A percentile compares a stretch with the other conserved stretches of the same genome.
Evolutionary conservation across 1,139 yeast species (phyloP).

Genomic region (Taiozyma sp.): DNA sequence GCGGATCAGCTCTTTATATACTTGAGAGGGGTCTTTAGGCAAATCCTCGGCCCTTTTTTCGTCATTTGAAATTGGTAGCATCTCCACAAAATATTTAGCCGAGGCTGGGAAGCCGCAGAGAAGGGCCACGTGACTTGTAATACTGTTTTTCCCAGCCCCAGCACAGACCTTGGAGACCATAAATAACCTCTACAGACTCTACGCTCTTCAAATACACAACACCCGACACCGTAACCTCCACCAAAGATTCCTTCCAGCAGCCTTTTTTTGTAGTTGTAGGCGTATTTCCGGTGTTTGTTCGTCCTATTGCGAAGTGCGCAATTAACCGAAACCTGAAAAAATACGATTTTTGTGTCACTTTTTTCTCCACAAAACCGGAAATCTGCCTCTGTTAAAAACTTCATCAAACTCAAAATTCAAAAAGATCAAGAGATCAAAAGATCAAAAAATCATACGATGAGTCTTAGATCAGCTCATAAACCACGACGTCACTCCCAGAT

Average conservation of each 20-base stretch:
- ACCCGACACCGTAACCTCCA: no score
- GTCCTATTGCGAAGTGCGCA: background rate
- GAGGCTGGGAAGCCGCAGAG: background rate
- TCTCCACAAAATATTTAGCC: background rate
- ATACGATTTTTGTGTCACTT: background rate
- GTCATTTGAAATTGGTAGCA: background rate
- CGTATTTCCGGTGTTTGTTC: no score
- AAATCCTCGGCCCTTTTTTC: background rate
- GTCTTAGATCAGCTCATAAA: background rate
- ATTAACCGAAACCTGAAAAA: background rate
- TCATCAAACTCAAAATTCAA: no score
- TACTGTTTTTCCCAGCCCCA: no score
- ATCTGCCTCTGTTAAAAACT: background rate
- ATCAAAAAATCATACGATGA: background rate
- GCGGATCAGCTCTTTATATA: background rate
- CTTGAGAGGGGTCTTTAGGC: background rate
- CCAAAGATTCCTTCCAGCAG: no score
- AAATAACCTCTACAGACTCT: no score
- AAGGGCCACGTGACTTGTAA: no score
- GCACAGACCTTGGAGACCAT: no score
- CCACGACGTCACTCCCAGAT: background rate
- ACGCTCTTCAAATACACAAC: no score
- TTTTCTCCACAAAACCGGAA: background rate
- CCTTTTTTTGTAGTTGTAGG: no score
- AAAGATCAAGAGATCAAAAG: no score